Evolutionary conservation across 2,329 filamentous ascomycete species (phyloP).

Genomic region (Nakataea oryzae): DNA sequence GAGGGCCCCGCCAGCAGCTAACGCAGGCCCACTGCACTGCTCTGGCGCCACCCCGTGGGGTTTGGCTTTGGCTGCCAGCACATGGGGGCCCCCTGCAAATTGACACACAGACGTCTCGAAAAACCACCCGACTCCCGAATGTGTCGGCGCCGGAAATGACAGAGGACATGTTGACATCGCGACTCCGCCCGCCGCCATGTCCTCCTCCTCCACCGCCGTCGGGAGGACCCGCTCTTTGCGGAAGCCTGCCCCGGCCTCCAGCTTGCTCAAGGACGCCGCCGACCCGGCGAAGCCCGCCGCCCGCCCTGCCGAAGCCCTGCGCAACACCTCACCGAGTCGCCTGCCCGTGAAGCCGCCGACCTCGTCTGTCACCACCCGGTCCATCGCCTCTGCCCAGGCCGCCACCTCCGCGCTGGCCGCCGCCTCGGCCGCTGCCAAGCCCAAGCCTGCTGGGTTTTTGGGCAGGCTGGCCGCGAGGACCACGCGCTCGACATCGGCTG

Average conservation of each 20-base stretch:
- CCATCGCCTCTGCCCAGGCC: not conserved
- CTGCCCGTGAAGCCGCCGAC: constrained; percentile 29
- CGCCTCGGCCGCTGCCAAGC: not conserved
- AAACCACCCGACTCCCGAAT: not conserved
- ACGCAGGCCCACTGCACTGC: too few species aligned
- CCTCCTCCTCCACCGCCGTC: not conserved
- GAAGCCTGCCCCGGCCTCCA: not conserved
- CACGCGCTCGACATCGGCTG: not conserved
- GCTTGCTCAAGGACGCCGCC: not conserved
- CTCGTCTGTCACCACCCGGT: constrained; percentile 13
- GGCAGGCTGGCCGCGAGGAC: not conserved
- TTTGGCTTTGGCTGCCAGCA: not conserved
- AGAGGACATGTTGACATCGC: not conserved
- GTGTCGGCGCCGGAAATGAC: not conserved
- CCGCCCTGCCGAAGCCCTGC: constrained; percentile 8
- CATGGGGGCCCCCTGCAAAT: not conserved
- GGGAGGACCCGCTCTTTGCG: not conserved
- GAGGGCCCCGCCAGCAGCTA: not conserved
- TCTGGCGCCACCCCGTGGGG: not conserved
- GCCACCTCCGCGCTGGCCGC: not conserved
- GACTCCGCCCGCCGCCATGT: not conserved
- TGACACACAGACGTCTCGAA: not conserved
- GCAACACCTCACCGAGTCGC: constrained; percentile 36
- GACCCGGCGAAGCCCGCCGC: not conserved
- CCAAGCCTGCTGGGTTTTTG: not conserved